Percentiles rank a stretch among this genome's conserved stretches.
These are phyloP conservation scores for Adansonia gregorii DNA, from an alignment of 441 rosid species.

Conservation along the genomic window DNA sequence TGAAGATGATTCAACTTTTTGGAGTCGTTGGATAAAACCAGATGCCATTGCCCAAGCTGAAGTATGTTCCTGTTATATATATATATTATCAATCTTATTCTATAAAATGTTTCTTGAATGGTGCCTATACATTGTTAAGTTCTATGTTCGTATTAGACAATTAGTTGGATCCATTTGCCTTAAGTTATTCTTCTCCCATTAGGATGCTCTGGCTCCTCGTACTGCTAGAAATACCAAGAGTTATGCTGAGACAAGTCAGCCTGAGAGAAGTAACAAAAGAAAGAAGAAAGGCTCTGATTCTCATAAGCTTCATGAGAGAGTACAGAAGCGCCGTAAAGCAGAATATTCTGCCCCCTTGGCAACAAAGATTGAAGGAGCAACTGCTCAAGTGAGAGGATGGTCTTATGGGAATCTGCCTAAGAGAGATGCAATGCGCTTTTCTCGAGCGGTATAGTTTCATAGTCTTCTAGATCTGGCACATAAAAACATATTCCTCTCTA, in stretches of 20 bases:
- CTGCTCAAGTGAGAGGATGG: slow-evolving; percentile 99
- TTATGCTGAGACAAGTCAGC: slow-evolving; percentile 80
- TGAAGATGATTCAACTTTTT: slow-evolving; percentile 96
- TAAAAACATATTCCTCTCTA: slow-evolving; percentile 8
- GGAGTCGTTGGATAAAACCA: slow-evolving; percentile 99
- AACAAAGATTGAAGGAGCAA: slow-evolving; percentile 85
- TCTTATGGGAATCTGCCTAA: slow-evolving; percentile 91
- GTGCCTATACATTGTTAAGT: slow-evolving; percentile 1
- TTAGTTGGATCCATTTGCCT: slow-evolving; percentile 12
- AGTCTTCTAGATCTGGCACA: slow-evolving; percentile 8
- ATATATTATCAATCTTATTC: slow-evolving; percentile 26
- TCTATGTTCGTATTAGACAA: slow-evolving; percentile 4
- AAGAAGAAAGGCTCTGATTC: slow-evolving; percentile 83
- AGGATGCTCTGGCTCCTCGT: slow-evolving; percentile 96
- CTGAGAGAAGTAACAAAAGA: slow-evolving; percentile 74
- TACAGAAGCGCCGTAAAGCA: slow-evolving; percentile 78
- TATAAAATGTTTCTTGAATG: slow-evolving; percentile 23
- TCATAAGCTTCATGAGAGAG: slow-evolving; percentile 67
- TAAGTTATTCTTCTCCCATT: slow-evolving; percentile 28
- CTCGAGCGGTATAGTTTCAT: slow-evolving; percentile 71
- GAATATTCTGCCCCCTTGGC: slow-evolving; percentile 65
- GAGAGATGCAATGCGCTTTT: slow-evolving; percentile 96
- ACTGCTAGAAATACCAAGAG: slow-evolving; percentile 93
- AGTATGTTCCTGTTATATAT: slow-evolving; percentile 47
- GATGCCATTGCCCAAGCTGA: slow-evolving; percentile 87